Conservation (phyloP, 176 grass and related monocot genomes). For the Aegilops speltoides region DNA sequence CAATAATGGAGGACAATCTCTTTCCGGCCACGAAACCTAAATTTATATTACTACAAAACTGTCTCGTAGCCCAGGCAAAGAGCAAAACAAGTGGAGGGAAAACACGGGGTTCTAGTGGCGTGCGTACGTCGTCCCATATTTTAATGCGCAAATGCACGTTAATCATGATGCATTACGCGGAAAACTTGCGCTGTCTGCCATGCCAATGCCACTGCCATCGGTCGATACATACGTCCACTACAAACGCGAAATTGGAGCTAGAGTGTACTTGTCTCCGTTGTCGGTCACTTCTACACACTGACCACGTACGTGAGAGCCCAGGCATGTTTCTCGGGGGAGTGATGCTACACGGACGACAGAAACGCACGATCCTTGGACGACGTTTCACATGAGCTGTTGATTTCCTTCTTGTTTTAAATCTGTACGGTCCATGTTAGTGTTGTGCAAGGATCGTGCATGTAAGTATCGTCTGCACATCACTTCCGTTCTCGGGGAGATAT, state of each 20-base stretch:
- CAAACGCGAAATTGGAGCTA: background rate
- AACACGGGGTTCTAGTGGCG: conserved; percentile 12
- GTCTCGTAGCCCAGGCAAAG: background rate
- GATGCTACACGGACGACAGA: too few species aligned
- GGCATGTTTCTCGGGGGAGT: too few species aligned
- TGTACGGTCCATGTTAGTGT: too few species aligned
- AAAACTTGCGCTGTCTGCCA: conserved; percentile 16
- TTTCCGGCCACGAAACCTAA: background rate
- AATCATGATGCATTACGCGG: conserved; percentile 21
- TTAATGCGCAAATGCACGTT: background rate
- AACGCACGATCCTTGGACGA: too few species aligned
- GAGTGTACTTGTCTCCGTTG: conserved; percentile 14
- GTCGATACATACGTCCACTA: conserved; percentile 23
- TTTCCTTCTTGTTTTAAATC: too few species aligned
- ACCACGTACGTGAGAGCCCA: background rate
- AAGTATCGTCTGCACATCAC: too few species aligned
- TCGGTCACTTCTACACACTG: conserved; percentile 23
- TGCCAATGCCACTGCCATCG: background rate
- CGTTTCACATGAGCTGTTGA: too few species aligned
- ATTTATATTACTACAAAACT: background rate
- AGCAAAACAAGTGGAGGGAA: background rate
- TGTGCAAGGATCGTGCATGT: too few species aligned
- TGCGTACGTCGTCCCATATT: background rate
- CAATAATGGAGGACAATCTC: background rate
- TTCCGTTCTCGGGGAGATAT: background rate